phyloP scores from a whole-genome alignment of 768 basidiomycete genomes.

The Mycena crocata region DNA sequence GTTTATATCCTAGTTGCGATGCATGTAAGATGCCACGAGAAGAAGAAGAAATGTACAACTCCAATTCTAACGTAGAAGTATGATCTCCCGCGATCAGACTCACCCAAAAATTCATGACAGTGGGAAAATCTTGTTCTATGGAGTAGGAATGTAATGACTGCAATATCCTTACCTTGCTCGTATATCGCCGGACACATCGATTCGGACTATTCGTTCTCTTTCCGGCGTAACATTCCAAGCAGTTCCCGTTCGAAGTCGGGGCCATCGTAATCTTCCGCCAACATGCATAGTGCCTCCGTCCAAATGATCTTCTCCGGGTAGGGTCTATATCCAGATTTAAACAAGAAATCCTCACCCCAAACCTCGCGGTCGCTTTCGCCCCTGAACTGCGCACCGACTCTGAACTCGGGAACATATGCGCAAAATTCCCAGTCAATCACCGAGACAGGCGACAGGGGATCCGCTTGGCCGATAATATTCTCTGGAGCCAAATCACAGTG shows the following conservation, averaged over 20 bases:
- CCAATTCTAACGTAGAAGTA: too few relatives aligned
- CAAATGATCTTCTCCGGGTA: constrained; percentile 1
- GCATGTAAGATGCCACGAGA: too few relatives aligned
- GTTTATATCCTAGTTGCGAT: too few relatives aligned
- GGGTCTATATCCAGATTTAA: not conserved
- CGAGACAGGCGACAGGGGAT: not conserved
- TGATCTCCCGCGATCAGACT: too few relatives aligned
- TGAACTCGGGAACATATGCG: constrained; percentile 16
- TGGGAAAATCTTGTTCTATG: too few relatives aligned
- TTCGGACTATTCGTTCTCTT: too few relatives aligned
- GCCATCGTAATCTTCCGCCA: not conserved
- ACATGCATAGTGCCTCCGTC: constrained; percentile 8
- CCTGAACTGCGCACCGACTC: not conserved
- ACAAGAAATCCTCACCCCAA: not conserved
- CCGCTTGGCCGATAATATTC: constrained; percentile 6
- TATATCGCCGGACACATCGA: too few relatives aligned
- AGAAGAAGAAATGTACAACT: too few relatives aligned
- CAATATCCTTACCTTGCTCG: too few relatives aligned
- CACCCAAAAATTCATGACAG: too few relatives aligned
- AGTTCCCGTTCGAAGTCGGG: not conserved
- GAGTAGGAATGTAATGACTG: too few relatives aligned
- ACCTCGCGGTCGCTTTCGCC: not conserved
- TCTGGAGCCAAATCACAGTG: constrained; percentile 10
- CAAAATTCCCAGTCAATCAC: constrained; percentile 22
- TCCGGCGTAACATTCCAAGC: too few relatives aligned